Base-by-base conservation (phyloP, 106 monocot genomes). In the Iris macrosiphon region DNA sequence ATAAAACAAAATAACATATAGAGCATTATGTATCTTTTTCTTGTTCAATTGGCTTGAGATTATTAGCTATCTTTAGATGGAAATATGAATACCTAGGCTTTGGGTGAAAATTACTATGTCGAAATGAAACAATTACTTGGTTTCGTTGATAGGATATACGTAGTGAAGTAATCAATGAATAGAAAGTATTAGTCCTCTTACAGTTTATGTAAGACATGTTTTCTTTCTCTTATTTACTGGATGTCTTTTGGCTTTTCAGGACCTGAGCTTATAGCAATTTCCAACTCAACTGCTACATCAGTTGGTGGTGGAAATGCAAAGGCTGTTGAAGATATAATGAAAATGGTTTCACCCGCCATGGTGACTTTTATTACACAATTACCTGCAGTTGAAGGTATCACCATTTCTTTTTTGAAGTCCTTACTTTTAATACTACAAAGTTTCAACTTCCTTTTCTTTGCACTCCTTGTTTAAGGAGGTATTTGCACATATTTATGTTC, bases 381-480 rank as follows among this genome's bases (percentile, higher is more conserved):
- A 49, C 96, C 89, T 62, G 61, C 69, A 57, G 75, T 83, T 65
- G 85, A 89, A 77, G 89, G 89, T 95, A 89, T 7, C 33, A 18
- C 10, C 5, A 26, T 35, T 54, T 40, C 40, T 10, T 0, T 72
- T 11, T 45, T 26, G 2, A 8, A 47, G 24, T 26, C 18, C 51
- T 27, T 15, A 49, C 19, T 19, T 58, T 14, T 18, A 12, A 40
- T 4, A 50, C 28, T 32, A 12, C 16, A 15, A 48, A 7, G 20
- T 48, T 8, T 13, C 4, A 21, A 12, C 5, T 60, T 26, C 5
- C 17, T 55, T 27, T 20, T 45, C 3, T 15, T 41, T 23, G 0
- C 13, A 15, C 17, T 31, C 12, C 23, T 26, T 31, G 34, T 38
- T 44, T 11, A 44, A 44, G 4, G 43, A 7, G 37, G 12, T 37